Conservation (phyloP, 140 eudicot species). For the Eryngium alpinum region DNA sequence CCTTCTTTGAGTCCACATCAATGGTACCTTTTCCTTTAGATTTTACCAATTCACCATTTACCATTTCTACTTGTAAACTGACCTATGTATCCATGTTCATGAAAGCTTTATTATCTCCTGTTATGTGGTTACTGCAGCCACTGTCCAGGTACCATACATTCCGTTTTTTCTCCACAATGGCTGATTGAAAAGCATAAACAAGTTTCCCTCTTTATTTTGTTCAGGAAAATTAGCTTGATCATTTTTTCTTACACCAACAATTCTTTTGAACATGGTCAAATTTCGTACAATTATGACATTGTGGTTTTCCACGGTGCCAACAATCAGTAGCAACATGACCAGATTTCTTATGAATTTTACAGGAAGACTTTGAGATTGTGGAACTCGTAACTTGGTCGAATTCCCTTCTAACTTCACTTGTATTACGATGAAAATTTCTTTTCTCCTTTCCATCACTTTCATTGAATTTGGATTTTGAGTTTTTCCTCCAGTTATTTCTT, state of each 20-base stretch:
- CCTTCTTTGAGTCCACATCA: neutral
- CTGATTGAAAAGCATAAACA: neutral
- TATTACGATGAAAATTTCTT: neutral
- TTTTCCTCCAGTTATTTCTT: neutral
- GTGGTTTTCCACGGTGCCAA: neutral
- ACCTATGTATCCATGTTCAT: neutral
- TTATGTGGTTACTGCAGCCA: conserved; percentile 9
- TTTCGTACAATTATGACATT: neutral
- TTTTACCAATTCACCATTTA: neutral
- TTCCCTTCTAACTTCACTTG: neutral
- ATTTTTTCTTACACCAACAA: neutral
- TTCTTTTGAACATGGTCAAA: neutral
- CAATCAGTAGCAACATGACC: neutral
- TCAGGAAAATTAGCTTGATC: neutral
- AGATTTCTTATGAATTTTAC: neutral
- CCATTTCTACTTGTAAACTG: neutral
- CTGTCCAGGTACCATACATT: neutral
- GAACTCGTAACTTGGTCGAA: neutral
- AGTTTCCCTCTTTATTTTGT: neutral
- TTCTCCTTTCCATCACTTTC: neutral
- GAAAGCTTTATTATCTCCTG: neutral
- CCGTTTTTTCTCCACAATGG: neutral
- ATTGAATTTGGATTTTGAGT: neutral
- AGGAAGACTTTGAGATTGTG: neutral
- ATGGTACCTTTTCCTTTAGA: neutral